Percentiles rank a stretch among this genome's conserved stretches.
Evolutionary conservation across 352 stramenopile genomes (phyloP).

Genomic region (Pythium phragmiticola): DNA sequence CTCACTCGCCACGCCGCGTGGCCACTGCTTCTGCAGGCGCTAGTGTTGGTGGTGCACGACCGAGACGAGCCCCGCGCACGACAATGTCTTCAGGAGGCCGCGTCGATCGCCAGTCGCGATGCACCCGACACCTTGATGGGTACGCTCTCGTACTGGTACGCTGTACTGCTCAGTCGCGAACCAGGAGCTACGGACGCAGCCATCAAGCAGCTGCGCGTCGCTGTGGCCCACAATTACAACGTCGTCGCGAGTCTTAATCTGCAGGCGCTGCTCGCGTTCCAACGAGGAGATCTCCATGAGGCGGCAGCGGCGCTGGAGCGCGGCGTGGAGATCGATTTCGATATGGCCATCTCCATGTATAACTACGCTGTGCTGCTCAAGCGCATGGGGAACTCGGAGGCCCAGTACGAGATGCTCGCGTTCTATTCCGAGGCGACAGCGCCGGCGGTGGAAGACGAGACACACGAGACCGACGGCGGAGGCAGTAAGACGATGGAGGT

Average conservation of each 20-base stretch:
- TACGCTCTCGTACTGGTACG: slow-evolving; percentile 57
- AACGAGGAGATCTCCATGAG: slow-evolving; percentile 36
- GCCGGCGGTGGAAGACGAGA: not conserved
- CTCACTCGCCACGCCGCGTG: slow-evolving; percentile 16
- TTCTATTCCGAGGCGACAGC: slow-evolving; percentile 31
- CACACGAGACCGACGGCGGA: not conserved
- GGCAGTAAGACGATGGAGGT: not conserved
- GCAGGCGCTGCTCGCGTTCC: slow-evolving; percentile 41
- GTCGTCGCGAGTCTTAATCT: slow-evolving; percentile 52
- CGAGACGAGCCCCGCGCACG: slow-evolving; percentile 32
- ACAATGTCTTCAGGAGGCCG: slow-evolving; percentile 29
- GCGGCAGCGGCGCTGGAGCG: slow-evolving; percentile 49
- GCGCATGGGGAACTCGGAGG: slow-evolving; percentile 38
- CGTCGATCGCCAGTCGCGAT: not conserved
- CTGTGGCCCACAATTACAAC: slow-evolving; percentile 48
- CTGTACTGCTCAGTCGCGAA: slow-evolving; percentile 41
- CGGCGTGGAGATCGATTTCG: slow-evolving; percentile 54
- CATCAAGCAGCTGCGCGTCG: slow-evolving; percentile 35
- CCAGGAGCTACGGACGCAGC: slow-evolving; percentile 17
- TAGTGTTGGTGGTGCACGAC: slow-evolving; percentile 33
- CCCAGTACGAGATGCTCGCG: slow-evolving; percentile 64
- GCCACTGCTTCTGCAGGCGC: slow-evolving; percentile 45
- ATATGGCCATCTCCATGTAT: slow-evolving; percentile 47
- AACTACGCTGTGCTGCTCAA: slow-evolving; percentile 73
- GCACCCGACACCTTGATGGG: slow-evolving; percentile 7